Percentiles rank a stretch among this genome's conserved stretches.
Evolutionary conservation across 2,329 filamentous ascomycete genomes (phyloP).

Genomic region (Ophidiomyces ophidiicola): DNA sequence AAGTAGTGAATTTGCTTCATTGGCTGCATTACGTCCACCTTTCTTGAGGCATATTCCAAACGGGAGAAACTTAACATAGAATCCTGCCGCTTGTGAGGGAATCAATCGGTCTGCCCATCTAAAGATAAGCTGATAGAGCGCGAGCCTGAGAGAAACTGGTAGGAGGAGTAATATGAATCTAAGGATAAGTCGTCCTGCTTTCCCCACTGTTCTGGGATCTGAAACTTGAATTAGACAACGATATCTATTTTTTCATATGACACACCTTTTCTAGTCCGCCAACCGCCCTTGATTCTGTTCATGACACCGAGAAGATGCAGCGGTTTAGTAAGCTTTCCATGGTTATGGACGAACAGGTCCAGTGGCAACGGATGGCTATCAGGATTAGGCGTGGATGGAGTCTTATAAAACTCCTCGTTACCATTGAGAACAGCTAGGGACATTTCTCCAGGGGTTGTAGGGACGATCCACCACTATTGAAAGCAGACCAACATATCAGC

Average conservation of each 20-base stretch:
- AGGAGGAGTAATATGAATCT: slow-evolving; percentile 1
- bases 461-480: slow-evolving; percentile 9
- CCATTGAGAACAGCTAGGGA: not conserved
- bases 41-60: slow-evolving; percentile 12
- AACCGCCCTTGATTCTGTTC: slow-evolving; percentile 7
- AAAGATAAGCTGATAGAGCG: slow-evolving; percentile 8
- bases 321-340: not conserved
- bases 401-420: not conserved
- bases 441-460: not conserved
- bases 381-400: slow-evolving; percentile 6
- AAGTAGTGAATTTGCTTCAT: slow-evolving; percentile 13
- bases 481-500: not conserved
- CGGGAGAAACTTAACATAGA: slow-evolving; percentile 11
- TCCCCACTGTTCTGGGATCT: slow-evolving; percentile 5
- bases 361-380: slow-evolving; percentile 8
- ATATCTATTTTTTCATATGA: not conserved
- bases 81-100: slow-evolving; percentile 1
- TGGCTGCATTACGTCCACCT: slow-evolving; percentile 4
- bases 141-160: slow-evolving; percentile 3
- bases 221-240: not conserved
- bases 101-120: slow-evolving; percentile 5
- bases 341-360: not conserved
- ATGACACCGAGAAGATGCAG: slow-evolving; percentile 5
- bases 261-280: slow-evolving; percentile 9
- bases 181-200: not conserved